These are phyloP conservation scores for Striga hermonthica DNA, from an alignment of 305 asterid genomes.

Conservation along the genomic window DNA sequence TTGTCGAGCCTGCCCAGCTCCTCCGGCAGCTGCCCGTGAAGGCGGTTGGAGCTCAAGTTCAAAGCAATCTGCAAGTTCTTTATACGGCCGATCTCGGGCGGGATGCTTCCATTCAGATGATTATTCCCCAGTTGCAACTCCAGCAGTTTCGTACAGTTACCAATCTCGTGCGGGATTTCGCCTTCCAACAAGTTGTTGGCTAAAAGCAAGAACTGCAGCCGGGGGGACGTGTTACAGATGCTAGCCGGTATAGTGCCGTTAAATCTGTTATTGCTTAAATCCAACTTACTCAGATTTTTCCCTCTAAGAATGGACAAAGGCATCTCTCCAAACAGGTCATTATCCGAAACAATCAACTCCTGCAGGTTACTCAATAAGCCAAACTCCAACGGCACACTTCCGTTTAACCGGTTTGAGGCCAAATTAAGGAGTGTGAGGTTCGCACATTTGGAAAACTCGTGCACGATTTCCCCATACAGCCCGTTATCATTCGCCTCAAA, in stretches of 20 bases:
- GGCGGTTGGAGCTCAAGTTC: constrained; percentile 79
- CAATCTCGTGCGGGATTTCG: constrained; percentile 74
- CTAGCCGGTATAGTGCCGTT: constrained; percentile 64
- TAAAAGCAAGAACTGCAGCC: constrained; percentile 70
- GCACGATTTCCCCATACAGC: constrained; percentile 79
- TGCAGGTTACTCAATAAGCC: constrained; percentile 68
- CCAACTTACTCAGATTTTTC: constrained; percentile 79
- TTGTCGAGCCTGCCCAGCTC: constrained; percentile 88
- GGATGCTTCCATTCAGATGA: constrained; percentile 67
- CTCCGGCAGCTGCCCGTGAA: constrained; percentile 69
- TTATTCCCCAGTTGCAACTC: constrained; percentile 78
- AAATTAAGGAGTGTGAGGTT: constrained; percentile 81
- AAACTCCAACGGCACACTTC: constrained; percentile 75
- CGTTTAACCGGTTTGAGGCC: constrained; percentile 78
- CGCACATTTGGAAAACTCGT: constrained; percentile 69
- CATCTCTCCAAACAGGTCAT: constrained; percentile 67
- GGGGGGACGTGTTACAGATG: constrained; percentile 72
- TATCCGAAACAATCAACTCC: constrained; percentile 80
- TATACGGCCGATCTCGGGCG: constrained; percentile 78
- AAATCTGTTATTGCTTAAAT: constrained; percentile 69
- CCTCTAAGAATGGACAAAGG: constrained; percentile 58
- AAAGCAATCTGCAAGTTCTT: constrained; percentile 84
- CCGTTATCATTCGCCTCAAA: constrained; percentile 82
- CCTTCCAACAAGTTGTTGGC: constrained; percentile 66
- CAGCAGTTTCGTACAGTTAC: constrained; percentile 76